Conservation (phyloP, 148 eudicot genomes). For the Rhododendron ferrugineum region DNA sequence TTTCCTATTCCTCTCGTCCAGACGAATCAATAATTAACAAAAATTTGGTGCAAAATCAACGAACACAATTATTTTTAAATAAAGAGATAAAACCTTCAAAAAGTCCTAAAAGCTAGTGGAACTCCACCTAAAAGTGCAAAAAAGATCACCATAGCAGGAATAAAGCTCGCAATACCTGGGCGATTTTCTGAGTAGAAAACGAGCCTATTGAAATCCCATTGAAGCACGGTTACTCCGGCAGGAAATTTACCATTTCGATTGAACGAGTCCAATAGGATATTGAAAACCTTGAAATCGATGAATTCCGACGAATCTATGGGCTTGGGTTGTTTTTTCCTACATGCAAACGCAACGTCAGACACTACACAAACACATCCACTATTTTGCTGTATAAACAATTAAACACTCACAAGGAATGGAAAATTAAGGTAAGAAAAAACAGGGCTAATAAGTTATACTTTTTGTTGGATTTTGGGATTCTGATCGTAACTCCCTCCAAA, state of each 20-base stretch:
- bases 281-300: slow-evolving; percentile 44
- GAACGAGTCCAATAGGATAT: slow-evolving; percentile 42
- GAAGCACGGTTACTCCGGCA: slow-evolving; percentile 32
- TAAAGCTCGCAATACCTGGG: slow-evolving; percentile 45
- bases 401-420: neutral
- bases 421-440: neutral
- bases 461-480: slow-evolving; percentile 33
- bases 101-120: too few species aligned
- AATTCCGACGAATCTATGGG: slow-evolving; percentile 77
- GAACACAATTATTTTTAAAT: too few species aligned
- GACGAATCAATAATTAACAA: too few species aligned
- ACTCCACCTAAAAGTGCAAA: neutral
- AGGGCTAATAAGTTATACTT: slow-evolving; percentile 31
- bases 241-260: slow-evolving; percentile 41
- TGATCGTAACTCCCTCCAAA: slow-evolving; percentile 38
- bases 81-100: too few species aligned
- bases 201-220: slow-evolving; percentile 32
- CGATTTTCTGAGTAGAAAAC: slow-evolving; percentile 51
- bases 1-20: too few species aligned
- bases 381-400: neutral
- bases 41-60: too few species aligned
- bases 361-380: neutral
- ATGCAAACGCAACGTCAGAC: neutral
- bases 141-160: neutral
- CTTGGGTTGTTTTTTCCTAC: slow-evolving; percentile 60